Evolutionary conservation across 2,329 filamentous ascomycete genomes (phyloP).

Genomic region (Monilinia aucupariae): DNA sequence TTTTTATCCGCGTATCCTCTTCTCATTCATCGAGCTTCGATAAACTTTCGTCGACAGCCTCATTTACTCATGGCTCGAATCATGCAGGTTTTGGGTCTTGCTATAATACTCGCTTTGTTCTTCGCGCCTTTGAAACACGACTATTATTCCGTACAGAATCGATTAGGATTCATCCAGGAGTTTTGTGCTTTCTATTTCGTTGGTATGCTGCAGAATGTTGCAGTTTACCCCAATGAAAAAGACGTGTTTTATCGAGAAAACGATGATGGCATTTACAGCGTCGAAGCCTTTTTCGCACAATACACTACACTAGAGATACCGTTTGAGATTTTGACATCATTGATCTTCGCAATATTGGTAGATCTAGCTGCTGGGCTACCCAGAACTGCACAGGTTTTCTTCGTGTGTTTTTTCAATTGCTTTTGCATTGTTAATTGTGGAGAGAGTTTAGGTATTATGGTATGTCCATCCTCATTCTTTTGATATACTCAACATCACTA

Average conservation of each 20-base stretch:
- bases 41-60: conserved; percentile 65
- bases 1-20: conserved; percentile 61
- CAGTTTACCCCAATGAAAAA: conserved; percentile 64
- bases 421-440: conserved; percentile 71
- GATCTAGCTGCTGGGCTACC: conserved; percentile 62
- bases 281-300: conserved; percentile 64
- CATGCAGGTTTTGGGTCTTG: conserved; percentile 62
- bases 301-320: conserved; percentile 68
- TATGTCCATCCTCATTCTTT: conserved; percentile 16
- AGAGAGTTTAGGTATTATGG: conserved; percentile 68
- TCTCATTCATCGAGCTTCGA: conserved; percentile 59
- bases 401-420: conserved; percentile 61
- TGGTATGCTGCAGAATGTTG: conserved; percentile 75
- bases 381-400: conserved; percentile 58
- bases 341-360: conserved; percentile 60
- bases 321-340: conserved; percentile 60
- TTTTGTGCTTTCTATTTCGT: conserved; percentile 67
- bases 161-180: conserved; percentile 69
- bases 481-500: not conserved
- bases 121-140: conserved; percentile 66
- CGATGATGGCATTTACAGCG: conserved; percentile 65
- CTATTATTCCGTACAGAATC: conserved; percentile 65
- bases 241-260: conserved; percentile 75
- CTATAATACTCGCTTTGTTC: conserved; percentile 59
- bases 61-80: conserved; percentile 58